These are phyloP conservation scores for Arachnopeziza araneosa DNA, from an alignment of 2,329 filamentous ascomycete species.

Conservation along the genomic window DNA sequence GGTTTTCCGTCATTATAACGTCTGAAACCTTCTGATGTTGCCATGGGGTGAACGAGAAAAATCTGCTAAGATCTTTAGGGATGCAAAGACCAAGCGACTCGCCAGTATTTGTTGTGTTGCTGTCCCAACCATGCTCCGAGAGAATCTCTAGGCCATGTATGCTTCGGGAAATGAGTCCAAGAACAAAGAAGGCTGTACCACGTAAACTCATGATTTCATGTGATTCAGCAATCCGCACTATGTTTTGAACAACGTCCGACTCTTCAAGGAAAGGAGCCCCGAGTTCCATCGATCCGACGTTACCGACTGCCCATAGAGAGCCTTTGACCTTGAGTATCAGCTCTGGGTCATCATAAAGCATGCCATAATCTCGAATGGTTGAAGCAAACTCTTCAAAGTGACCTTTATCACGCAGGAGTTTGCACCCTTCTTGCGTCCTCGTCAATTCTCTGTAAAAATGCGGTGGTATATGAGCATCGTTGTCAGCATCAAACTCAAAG, in stretches of 20 bases:
- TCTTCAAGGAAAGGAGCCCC: conserved; percentile 91
- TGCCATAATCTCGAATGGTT: conserved; percentile 81
- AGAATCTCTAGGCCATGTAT: conserved; percentile 89
- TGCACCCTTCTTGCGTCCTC: conserved; percentile 86
- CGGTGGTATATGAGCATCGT: conserved; percentile 62
- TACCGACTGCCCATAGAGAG: conserved; percentile 94
- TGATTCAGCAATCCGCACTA: conserved; percentile 80
- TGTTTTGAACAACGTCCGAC: conserved; percentile 79
- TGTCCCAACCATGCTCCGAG: conserved; percentile 86
- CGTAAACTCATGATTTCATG: conserved; percentile 89
- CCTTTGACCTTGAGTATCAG: conserved; percentile 91
- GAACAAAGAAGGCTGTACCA: conserved; percentile 93
- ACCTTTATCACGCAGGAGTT: conserved; percentile 82
- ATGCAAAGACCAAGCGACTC: conserved; percentile 83
- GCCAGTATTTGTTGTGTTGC: conserved; percentile 77
- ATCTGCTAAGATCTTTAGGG: conserved; percentile 67
- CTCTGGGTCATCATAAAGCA: conserved; percentile 80
- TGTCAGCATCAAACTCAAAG: conserved; percentile 40
- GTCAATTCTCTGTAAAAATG: conserved; percentile 97
- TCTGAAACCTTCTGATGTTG: conserved; percentile 32
- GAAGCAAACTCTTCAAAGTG: conserved; percentile 92
- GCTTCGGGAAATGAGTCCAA: conserved; percentile 88
- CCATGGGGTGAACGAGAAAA: conserved; percentile 68
- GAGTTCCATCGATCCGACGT: conserved; percentile 96
- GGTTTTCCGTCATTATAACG: conserved; percentile 35